phyloP scores from a whole-genome alignment of 805 yeast genomes.

The Millerago galiae region DNA sequence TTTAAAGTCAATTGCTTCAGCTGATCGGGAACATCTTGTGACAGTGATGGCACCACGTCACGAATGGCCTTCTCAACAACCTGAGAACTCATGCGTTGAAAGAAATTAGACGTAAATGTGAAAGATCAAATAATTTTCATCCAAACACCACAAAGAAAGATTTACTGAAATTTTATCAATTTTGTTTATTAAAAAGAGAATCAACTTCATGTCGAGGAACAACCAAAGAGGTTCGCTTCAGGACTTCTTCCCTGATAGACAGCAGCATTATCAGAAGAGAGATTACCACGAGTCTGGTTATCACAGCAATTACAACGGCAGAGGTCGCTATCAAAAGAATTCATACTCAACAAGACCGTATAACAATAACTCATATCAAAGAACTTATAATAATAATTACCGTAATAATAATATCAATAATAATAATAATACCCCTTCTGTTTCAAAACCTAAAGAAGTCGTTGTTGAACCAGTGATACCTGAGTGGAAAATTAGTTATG shows the following conservation, averaged over 20 bases:
- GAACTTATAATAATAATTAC: too few relatives aligned
- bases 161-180: neutral
- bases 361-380: too few relatives aligned
- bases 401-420: too few relatives aligned
- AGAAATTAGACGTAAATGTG: too few relatives aligned
- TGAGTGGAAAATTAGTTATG: neutral
- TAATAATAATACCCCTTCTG: neutral
- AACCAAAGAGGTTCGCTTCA: constrained; percentile 1
- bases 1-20: constrained; percentile 26
- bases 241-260: constrained; percentile 6
- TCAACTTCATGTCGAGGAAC: neutral
- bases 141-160: neutral
- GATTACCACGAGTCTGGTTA: neutral
- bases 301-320: neutral
- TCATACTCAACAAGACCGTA: neutral
- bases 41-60: constrained; percentile 45
- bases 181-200: neutral
- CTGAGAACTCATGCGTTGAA: constrained; percentile 20
- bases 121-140: neutral
- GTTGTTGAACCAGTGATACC: neutral
- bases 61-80: constrained; percentile 32
- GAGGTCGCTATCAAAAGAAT: neutral
- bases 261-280: neutral
- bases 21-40: constrained; percentile 37
- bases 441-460: neutral